Evolutionary conservation across 1,139 yeast species (phyloP).

Genomic region (Hyphopichia buzzinii): DNA sequence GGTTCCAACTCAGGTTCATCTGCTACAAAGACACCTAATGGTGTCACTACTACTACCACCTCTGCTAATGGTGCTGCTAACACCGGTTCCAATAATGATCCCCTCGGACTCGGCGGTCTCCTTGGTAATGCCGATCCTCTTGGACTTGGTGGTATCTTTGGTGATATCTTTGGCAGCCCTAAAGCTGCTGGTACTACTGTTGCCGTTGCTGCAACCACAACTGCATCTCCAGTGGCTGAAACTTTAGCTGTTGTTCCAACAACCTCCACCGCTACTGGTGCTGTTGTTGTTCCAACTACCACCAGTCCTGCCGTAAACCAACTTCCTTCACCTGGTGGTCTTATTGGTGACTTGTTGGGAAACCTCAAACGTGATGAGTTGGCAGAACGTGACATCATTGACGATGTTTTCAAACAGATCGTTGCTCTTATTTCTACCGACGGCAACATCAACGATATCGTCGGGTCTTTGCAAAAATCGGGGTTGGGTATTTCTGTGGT

Average conservation of each 20-base stretch:
- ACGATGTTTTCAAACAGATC: conserved; percentile 3
- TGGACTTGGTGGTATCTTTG: conserved; percentile 1
- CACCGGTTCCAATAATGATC: neutral
- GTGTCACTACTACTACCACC: conserved; percentile 4
- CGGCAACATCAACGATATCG: conserved; percentile 18
- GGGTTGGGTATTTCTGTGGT: conserved; percentile 29
- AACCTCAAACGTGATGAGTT: conserved; percentile 1
- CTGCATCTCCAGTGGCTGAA: neutral
- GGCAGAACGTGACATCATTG: conserved; percentile 1
- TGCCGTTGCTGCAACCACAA: conserved; percentile 5
- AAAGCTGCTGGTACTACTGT: conserved; percentile 5
- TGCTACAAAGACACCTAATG: neutral
- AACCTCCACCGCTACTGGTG: conserved; percentile 1
- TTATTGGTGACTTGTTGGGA: conserved; percentile 1
- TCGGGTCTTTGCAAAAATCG: conserved; percentile 26
- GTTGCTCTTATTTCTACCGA: conserved; percentile 12
- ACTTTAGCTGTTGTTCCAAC: neutral
- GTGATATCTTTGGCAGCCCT: conserved; percentile 1
- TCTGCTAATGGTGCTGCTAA: neutral
- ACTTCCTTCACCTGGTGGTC: neutral
- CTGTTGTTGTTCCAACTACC: neutral
- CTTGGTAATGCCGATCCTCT: no score
- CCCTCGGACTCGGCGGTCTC: neutral
- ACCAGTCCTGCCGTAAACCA: neutral
- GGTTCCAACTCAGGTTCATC: conserved; percentile 2